Percentiles rank a stretch among this genome's conserved stretches.
Evolutionary conservation across 1,284 basidiomycete genomes (phyloP).

Genomic region (Sphagnurus paluster): DNA sequence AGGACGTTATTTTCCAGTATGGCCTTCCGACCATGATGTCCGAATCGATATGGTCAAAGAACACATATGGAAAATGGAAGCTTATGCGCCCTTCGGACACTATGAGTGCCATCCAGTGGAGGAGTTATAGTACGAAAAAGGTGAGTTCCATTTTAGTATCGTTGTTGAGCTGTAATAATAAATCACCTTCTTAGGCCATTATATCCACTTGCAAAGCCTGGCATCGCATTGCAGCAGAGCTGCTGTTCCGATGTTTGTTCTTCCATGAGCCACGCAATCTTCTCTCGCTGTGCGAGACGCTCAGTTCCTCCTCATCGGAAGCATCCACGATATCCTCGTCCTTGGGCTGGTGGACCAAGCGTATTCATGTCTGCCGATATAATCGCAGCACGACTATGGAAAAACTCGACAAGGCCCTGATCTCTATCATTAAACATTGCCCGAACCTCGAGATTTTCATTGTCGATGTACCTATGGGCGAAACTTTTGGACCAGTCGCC

Average conservation of each 20-base stretch:
- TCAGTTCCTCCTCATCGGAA: constrained; percentile 46
- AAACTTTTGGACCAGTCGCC: constrained; percentile 57
- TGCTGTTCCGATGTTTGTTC: constrained; percentile 64
- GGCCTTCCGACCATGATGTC: constrained; percentile 58
- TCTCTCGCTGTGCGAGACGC: constrained; percentile 42
- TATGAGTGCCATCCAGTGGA: constrained; percentile 51
- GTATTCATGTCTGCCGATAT: constrained; percentile 61
- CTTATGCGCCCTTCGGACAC: constrained; percentile 59
- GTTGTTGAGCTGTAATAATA: not conserved
- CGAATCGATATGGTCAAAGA: constrained; percentile 60
- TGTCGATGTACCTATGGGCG: constrained; percentile 58
- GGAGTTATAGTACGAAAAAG: constrained; percentile 65
- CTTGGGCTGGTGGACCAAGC: constrained; percentile 64
- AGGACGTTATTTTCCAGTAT: constrained; percentile 59
- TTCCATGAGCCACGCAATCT: constrained; percentile 56
- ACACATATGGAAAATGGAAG: constrained; percentile 48
- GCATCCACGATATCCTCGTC: constrained; percentile 36
- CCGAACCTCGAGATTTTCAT: constrained; percentile 72
- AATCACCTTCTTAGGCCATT: constrained; percentile 53
- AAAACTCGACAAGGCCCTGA: constrained; percentile 46
- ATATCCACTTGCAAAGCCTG: constrained; percentile 58
- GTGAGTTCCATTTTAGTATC: constrained; percentile 33
- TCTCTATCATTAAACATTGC: constrained; percentile 56
- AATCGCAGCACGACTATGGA: constrained; percentile 35
- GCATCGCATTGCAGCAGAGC: constrained; percentile 56